Conservation (phyloP, 805 yeast genomes). For the Kodamaea lidongshanica region DNA sequence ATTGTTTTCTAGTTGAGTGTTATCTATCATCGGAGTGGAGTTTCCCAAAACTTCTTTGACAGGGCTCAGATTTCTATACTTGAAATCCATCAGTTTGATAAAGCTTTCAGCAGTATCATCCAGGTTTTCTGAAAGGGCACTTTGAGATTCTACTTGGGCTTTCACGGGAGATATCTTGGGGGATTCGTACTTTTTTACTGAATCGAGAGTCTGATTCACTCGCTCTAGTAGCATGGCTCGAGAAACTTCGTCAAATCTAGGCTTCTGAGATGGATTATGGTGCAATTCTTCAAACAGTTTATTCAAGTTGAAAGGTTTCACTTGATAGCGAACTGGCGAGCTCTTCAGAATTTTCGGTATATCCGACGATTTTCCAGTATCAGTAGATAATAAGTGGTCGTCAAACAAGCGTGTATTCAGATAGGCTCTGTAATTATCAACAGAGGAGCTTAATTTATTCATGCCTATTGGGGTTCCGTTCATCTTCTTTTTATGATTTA, state of each 20-base stretch:
- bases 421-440: no score
- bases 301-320: no score
- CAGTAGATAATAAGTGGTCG: no score
- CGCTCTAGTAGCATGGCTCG: conserved; percentile 11
- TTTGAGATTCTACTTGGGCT: conserved; percentile 1
- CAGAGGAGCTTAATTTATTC: no score
- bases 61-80: conserved; percentile 8
- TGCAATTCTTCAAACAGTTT: no score
- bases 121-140: conserved; percentile 8
- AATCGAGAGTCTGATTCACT: conserved; percentile 10
- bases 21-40: conserved; percentile 10
- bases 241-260: conserved; percentile 8
- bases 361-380: no score
- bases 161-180: conserved; percentile 3
- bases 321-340: no score
- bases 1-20: no score
- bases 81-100: conserved; percentile 7
- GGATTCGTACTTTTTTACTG: conserved; percentile 8
- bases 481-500: no score
- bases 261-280: neutral
- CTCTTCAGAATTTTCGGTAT: no score
- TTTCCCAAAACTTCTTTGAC: conserved; percentile 2
- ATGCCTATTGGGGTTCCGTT: no score
- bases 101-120: conserved; percentile 6
- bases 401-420: no score